Percentiles rank a stretch among this genome's conserved stretches.
These are phyloP conservation scores for Exutisphaerella laricina DNA, from an alignment of 2,329 filamentous ascomycete genomes.

Conservation along the genomic window DNA sequence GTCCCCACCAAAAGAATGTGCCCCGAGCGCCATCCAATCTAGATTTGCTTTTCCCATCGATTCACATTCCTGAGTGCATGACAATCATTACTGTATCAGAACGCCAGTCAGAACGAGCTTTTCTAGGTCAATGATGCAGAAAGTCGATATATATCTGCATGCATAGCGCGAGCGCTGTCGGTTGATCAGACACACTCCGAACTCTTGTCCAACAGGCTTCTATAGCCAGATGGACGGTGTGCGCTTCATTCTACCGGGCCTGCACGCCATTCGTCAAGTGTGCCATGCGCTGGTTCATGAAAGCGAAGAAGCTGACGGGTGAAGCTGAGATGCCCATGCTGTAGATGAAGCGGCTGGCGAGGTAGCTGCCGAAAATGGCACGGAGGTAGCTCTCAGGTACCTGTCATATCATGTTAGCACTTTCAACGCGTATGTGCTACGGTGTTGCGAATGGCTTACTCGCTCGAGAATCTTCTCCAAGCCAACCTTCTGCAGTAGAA, in stretches of 20 bases:
- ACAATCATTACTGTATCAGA: constrained; percentile 1
- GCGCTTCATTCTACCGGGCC: background rate
- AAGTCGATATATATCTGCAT: no score
- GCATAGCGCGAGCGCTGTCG: no score
- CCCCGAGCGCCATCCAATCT: background rate
- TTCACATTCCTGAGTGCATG: constrained; percentile 4
- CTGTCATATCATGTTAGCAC: constrained; percentile 35
- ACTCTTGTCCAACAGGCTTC: no score
- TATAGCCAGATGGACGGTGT: no score
- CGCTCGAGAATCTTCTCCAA: constrained; percentile 79
- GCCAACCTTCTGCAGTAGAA: constrained; percentile 83
- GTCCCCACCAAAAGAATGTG: constrained; percentile 2
- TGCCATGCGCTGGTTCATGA: constrained; percentile 52
- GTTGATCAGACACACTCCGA: no score
- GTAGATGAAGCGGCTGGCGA: constrained; percentile 94
- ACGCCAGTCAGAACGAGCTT: no score
- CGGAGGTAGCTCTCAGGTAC: constrained; percentile 88
- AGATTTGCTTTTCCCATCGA: constrained; percentile 3
- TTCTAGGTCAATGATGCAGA: no score
- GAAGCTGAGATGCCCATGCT: constrained; percentile 86
- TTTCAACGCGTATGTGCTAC: no score
- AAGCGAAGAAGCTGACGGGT: constrained; percentile 98
- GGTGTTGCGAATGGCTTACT: no score
- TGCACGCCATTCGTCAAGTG: constrained; percentile 25
- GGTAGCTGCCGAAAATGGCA: constrained; percentile 91